These are phyloP conservation scores for Carpinus fangiana DNA, from an alignment of 306 rosid genomes.

Conservation along the genomic window DNA sequence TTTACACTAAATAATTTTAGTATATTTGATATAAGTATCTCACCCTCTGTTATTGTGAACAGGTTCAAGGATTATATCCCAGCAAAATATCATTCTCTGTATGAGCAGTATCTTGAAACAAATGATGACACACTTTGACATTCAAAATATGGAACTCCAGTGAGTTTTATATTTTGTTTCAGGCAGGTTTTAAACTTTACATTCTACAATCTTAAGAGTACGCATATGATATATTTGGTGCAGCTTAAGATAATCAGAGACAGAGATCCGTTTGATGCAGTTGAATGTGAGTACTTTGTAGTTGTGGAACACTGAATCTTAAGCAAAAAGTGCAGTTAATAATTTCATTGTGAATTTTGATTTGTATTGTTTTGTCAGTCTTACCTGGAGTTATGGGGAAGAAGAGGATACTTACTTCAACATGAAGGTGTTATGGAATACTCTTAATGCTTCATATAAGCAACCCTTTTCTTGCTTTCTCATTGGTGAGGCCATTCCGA, in stretches of 20 bases:
- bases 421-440: background rate
- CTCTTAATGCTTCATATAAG: background rate
- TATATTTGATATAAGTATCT: constrained; percentile 24
- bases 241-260: background rate
- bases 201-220: background rate
- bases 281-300: background rate
- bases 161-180: constrained; percentile 1
- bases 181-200: background rate
- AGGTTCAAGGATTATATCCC: constrained; percentile 92
- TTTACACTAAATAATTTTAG: constrained; percentile 17
- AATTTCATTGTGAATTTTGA: background rate
- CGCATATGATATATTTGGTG: too few relatives aligned
- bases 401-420: background rate
- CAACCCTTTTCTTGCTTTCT: background rate
- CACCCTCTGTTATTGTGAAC: constrained; percentile 33
- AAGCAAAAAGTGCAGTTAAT: background rate
- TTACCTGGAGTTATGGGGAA: background rate
- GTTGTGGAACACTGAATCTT: background rate
- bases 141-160: constrained; percentile 15
- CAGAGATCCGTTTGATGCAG: background rate
- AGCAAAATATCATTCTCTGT: constrained; percentile 72
- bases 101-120: constrained; percentile 58
- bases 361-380: background rate
- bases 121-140: constrained; percentile 12
- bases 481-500: background rate